These are phyloP conservation scores for Rhododendron kiyosumense DNA, from an alignment of 148 eudicot genomes.

Conservation along the genomic window DNA sequence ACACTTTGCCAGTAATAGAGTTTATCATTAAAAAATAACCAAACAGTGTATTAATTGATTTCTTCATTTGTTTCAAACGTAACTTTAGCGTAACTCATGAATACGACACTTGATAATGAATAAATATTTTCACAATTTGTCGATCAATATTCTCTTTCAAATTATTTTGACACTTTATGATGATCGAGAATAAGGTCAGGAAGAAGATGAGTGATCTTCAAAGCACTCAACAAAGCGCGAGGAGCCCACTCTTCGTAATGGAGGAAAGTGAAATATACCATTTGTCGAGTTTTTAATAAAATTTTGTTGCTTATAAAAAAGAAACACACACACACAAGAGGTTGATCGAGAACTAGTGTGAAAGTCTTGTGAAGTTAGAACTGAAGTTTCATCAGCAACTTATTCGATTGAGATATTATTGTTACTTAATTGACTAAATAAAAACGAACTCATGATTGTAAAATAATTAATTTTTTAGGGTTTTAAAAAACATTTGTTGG, in stretches of 20 bases:
- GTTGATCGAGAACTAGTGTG: neutral
- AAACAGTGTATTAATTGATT: neutral
- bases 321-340: no score
- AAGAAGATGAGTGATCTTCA: no score
- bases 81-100: neutral
- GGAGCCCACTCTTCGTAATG: neutral
- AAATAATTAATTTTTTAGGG: neutral
- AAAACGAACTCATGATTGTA: no score
- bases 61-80: neutral
- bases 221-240: no score
- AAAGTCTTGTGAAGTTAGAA: neutral
- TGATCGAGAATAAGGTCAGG: no score
- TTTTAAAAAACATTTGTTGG: neutral
- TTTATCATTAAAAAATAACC: neutral
- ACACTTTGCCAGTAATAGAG: constrained; percentile 1
- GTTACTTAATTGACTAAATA: neutral
- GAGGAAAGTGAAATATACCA: neutral
- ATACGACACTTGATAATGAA: no score
- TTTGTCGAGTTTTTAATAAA: no score
- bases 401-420: neutral
- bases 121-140: neutral
- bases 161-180: neutral
- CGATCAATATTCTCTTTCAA: neutral
- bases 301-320: no score
- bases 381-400: neutral